phyloP scores from a whole-genome alignment of 2,329 filamentous ascomycete genomes.

The Exserohilum turcica region DNA sequence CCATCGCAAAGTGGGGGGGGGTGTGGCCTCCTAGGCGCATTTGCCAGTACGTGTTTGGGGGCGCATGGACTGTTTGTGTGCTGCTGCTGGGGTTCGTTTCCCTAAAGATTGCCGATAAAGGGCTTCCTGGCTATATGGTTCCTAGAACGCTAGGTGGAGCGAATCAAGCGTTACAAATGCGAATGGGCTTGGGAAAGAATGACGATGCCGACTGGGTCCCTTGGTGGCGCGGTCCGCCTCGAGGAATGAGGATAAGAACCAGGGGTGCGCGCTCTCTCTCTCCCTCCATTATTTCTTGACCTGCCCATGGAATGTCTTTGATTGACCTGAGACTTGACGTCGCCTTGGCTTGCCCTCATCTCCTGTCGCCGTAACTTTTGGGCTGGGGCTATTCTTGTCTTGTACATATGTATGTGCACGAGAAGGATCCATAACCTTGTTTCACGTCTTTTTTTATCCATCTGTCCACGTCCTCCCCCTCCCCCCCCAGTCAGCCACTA shows the following conservation, averaged over 20 bases:
- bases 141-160: constrained; percentile 17
- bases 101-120: constrained; percentile 10
- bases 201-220: constrained; percentile 9
- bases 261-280: constrained; percentile 4
- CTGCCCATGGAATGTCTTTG: neutral
- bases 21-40: constrained; percentile 13
- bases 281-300: too few species aligned
- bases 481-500: neutral
- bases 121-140: constrained; percentile 13
- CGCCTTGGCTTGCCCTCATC: too few species aligned
- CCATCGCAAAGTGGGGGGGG: constrained; percentile 4
- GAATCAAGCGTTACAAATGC: constrained; percentile 15
- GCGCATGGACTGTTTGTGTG: constrained; percentile 7
- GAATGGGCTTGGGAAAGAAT: constrained; percentile 8
- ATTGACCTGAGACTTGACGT: neutral
- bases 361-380: neutral
- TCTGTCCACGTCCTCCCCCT: neutral
- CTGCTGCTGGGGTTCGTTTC: constrained; percentile 7
- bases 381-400: neutral
- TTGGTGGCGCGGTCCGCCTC: constrained; percentile 5
- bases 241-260: constrained; percentile 10
- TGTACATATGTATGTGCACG: neutral
- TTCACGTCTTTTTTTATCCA: neutral
- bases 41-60: constrained; percentile 9
- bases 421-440: constrained; percentile 3